Base-by-base conservation (phyloP, 345 rosid species). In the Pelargonium nanum region DNA sequence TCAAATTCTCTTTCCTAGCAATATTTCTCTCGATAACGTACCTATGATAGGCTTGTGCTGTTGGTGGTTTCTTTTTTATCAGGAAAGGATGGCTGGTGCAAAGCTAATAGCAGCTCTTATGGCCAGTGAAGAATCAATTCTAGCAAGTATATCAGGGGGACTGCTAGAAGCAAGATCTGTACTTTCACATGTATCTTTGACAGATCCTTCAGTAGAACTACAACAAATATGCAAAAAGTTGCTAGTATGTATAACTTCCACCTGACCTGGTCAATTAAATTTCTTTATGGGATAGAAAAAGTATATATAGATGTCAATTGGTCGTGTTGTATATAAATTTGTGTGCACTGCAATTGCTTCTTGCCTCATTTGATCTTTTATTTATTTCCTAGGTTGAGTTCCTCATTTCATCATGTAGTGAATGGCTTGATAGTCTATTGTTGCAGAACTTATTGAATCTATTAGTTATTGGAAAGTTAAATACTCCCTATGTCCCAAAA, bases 71-170 rank as follows among this genome's bases (percentile, higher is more conserved):
- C 8, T 48, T 63, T 25, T 61, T 53, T 65, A 65, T 67, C 80
- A 91, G 98, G 96, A 91, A 78, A 86, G 76, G 74, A 70, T 91
- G 73, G 90, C 82, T 19, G 81, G 87, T 61, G 92, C 90, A 20
- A 91, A 88, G 80, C 88, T 91, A 55, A 74, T 84, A 81, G 80
- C 91, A 56, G 80, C 91, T 53, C 89, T 91, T 56, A 81, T 91
- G 91, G 94, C 80, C 20, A 73, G 95, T 70, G 98, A 88, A 78
- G 96, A 88, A 53, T 70, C 52, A 26, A 77, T 86, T 40, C 55
- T 85, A 72, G 84, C 71, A 74, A 82, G 72, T 69, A 80, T 91
- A 72, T 81, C 96, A 12, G 85, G 65, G 16, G 90, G 82, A 24
- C 76, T 88, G 56, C 69, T 86, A 4, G 90, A 85, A 72, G 95